phyloP scores from a whole-genome alignment of 768 basidiomycete genomes.

The Pisolithus tinctorius region DNA sequence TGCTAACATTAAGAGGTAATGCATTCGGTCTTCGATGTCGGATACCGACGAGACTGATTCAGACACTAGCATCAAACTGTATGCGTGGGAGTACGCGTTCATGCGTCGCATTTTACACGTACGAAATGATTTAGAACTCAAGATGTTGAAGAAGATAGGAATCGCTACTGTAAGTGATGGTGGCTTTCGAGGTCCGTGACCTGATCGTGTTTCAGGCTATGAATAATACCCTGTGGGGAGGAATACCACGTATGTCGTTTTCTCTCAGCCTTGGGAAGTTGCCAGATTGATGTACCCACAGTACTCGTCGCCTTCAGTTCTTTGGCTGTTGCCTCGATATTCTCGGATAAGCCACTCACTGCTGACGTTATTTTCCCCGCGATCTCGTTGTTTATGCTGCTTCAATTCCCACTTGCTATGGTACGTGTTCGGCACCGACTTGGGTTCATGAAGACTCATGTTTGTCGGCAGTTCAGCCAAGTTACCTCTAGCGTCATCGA shows the following conservation, averaged over 20 bases:
- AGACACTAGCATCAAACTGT: slow-evolving; percentile 75
- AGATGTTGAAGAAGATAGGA: slow-evolving; percentile 78
- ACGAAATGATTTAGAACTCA: slow-evolving; percentile 76
- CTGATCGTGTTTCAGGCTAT: slow-evolving; percentile 36
- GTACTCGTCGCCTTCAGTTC: slow-evolving; percentile 79
- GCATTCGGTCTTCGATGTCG: neutral
- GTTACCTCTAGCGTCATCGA: slow-evolving; percentile 81
- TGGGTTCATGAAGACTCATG: neutral
- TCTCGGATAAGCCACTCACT: slow-evolving; percentile 65
- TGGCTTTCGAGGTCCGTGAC: neutral
- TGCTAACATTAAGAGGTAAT: slow-evolving; percentile 78
- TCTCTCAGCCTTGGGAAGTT: neutral
- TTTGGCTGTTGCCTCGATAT: slow-evolving; percentile 63
- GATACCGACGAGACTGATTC: neutral
- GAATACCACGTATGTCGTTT: slow-evolving; percentile 45
- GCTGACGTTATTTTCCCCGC: slow-evolving; percentile 94
- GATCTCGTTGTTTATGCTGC: slow-evolving; percentile 81
- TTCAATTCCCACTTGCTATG: slow-evolving; percentile 84
- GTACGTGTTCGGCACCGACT: slow-evolving; percentile 28
- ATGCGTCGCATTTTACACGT: slow-evolving; percentile 71
- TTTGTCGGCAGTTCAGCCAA: slow-evolving; percentile 46
- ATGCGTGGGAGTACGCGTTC: slow-evolving; percentile 94
- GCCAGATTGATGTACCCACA: slow-evolving; percentile 9
- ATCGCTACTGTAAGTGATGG: slow-evolving; percentile 48
- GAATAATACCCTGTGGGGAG: slow-evolving; percentile 58